A percentile compares a stretch with the other conserved stretches of the same genome.
phyloP scores from a whole-genome alignment of 2,329 filamentous ascomycete species.

The Uncinocarpus reesii region DNA sequence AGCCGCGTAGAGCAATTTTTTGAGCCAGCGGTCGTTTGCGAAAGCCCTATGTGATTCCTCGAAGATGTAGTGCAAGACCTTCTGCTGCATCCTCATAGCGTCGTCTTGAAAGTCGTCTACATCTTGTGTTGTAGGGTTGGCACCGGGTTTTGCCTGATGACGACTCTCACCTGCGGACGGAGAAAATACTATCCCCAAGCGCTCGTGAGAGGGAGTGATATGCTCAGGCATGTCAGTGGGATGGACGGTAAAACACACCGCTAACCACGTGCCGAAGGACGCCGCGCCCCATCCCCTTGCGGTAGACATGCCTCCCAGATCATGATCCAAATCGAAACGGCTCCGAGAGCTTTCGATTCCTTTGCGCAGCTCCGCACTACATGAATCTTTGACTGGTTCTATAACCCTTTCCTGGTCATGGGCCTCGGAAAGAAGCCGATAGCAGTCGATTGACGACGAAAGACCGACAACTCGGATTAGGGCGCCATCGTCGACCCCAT shows the following conservation, averaged over 20 bases:
- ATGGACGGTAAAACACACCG: slow-evolving; percentile 44
- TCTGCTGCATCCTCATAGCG: slow-evolving; percentile 19
- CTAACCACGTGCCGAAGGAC: slow-evolving; percentile 34
- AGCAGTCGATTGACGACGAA: background rate
- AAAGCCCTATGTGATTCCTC: slow-evolving; percentile 16
- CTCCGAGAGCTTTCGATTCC: slow-evolving; percentile 28
- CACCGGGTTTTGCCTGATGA: slow-evolving; percentile 14
- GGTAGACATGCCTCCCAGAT: slow-evolving; percentile 41
- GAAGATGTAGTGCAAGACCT: slow-evolving; percentile 25
- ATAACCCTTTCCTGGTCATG: background rate
- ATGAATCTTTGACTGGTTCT: background rate
- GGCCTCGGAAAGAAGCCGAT: background rate
- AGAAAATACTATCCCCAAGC: slow-evolving; percentile 32
- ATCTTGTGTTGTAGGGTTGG: too few species aligned
- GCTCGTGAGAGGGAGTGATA: slow-evolving; percentile 39
- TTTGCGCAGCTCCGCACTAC: slow-evolving; percentile 23
- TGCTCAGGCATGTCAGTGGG: slow-evolving; percentile 51
- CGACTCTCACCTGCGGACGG: slow-evolving; percentile 18
- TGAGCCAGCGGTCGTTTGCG: slow-evolving; percentile 19
- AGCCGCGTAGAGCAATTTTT: slow-evolving; percentile 30
- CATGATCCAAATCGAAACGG: slow-evolving; percentile 41
- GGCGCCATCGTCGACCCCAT: background rate
- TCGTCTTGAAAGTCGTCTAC: too few species aligned
- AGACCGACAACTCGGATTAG: background rate
- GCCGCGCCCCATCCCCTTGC: slow-evolving; percentile 47